These are phyloP conservation scores for Thyridium curvatum DNA, from an alignment of 2,329 filamentous ascomycete species.

Conservation along the genomic window DNA sequence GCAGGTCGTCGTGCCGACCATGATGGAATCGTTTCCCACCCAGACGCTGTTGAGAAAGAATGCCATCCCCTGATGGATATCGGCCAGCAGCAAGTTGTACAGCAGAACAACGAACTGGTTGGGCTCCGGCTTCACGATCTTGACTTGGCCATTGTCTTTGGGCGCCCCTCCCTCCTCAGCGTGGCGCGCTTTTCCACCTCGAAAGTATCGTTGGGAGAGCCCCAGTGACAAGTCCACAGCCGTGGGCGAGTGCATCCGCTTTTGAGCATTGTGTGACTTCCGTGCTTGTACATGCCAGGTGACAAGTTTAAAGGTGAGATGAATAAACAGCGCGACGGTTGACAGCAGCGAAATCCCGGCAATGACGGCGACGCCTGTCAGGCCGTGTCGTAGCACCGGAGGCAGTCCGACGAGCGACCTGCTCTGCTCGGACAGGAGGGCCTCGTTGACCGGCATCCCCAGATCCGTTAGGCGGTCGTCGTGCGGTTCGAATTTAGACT, in stretches of 20 bases:
- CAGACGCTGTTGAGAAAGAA: conserved; percentile 51
- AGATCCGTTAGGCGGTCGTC: too few relatives aligned
- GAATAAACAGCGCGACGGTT: conserved; percentile 12
- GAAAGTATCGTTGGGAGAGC: conserved; percentile 17
- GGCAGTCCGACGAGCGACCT: conserved; percentile 14
- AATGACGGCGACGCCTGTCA: conserved; percentile 14
- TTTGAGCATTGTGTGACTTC: neutral
- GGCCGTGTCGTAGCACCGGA: conserved; percentile 11
- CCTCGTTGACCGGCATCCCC: neutral
- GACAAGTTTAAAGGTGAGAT: conserved; percentile 20
- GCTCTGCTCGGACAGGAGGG: conserved; percentile 7
- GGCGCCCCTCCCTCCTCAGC: neutral
- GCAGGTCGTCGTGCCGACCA: conserved; percentile 41
- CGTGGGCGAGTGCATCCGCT: neutral
- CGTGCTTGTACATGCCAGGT: conserved; percentile 14
- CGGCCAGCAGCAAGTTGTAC: conserved; percentile 52
- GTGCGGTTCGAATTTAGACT: too few relatives aligned
- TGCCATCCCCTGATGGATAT: conserved; percentile 48
- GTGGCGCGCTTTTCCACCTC: neutral
- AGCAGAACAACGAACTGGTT: conserved; percentile 56
- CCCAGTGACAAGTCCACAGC: conserved; percentile 18
- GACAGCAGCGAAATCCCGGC: conserved; percentile 17
- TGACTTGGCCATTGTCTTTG: conserved; percentile 5
- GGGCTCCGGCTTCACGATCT: conserved; percentile 6
- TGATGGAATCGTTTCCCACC: conserved; percentile 38